Evolutionary conservation across 2,329 filamentous ascomycete species (phyloP).

Genomic region (Pseudogymnoascus sp.): DNA sequence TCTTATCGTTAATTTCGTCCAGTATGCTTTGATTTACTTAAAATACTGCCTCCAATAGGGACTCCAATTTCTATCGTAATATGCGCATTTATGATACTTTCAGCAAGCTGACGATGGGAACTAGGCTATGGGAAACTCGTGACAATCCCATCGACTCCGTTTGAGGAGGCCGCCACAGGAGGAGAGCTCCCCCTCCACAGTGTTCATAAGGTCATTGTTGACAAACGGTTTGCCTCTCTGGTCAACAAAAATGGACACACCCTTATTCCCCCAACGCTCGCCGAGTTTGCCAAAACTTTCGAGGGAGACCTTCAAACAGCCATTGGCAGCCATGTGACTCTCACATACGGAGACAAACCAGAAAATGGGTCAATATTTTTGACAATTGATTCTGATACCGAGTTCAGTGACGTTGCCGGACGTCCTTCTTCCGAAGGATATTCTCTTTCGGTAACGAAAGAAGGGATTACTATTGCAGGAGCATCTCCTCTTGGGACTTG

Average conservation of each 20-base stretch:
- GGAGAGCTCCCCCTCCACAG: background rate
- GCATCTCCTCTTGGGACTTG: conserved; percentile 48
- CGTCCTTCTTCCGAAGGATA: conserved; percentile 43
- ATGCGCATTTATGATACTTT: background rate
- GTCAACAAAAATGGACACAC: conserved; percentile 41
- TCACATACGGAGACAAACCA: conserved; percentile 22
- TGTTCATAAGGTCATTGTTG: conserved; percentile 33
- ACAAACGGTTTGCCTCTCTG: conserved; percentile 33
- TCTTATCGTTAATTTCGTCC: background rate
- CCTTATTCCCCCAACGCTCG: conserved; percentile 43
- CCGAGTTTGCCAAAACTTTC: conserved; percentile 41
- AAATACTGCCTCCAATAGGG: background rate
- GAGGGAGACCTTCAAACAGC: conserved; percentile 29
- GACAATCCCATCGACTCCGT: background rate
- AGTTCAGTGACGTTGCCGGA: conserved; percentile 39
- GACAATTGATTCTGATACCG: conserved; percentile 36
- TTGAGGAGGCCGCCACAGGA: background rate
- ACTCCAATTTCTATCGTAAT: background rate
- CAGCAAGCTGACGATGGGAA: background rate
- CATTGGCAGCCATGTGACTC: conserved; percentile 27
- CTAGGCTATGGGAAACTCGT: background rate
- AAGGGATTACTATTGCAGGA: conserved; percentile 40
- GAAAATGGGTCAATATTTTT: conserved; percentile 34
- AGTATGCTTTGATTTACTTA: background rate
- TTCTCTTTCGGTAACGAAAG: conserved; percentile 33